Evolutionary conservation across 2,329 filamentous ascomycete genomes (phyloP).

Genomic region (Nectriaceae sp.): DNA sequence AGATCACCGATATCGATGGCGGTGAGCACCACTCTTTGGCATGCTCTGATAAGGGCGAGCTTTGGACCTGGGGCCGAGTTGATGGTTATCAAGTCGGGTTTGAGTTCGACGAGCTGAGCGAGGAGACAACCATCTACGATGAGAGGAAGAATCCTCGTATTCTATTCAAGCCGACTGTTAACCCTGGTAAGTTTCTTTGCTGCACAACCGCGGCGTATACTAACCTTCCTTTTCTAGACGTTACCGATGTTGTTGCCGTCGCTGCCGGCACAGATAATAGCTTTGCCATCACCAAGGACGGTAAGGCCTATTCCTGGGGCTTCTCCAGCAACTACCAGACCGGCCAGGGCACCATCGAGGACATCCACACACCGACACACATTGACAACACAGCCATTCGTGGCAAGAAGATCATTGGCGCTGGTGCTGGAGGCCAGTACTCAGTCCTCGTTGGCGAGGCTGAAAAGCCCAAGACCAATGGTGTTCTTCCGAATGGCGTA

Average conservation of each 20-base stretch:
- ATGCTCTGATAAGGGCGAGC: conserved; percentile 56
- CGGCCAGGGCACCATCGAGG: conserved; percentile 75
- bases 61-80: conserved; percentile 62
- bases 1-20: conserved; percentile 70
- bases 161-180: conserved; percentile 46
- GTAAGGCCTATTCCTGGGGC: conserved; percentile 77
- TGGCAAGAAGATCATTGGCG: conserved; percentile 72
- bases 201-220: background rate
- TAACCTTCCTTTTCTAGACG: conserved; percentile 29
- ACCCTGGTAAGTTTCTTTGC: conserved; percentile 43
- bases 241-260: conserved; percentile 56
- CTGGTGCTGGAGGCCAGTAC: conserved; percentile 88
- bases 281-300: conserved; percentile 69
- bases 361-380: conserved; percentile 73
- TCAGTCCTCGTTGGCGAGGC: conserved; percentile 59
- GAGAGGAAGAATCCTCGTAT: conserved; percentile 65
- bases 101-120: conserved; percentile 49
- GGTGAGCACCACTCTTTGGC: conserved; percentile 74
- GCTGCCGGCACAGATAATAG: conserved; percentile 72
- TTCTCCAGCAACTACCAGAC: conserved; percentile 81
- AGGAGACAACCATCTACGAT: conserved; percentile 62
- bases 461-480: conserved; percentile 32
- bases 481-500: conserved; percentile 25
- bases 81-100: conserved; percentile 58
- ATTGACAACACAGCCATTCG: conserved; percentile 85